phyloP scores from a whole-genome alignment of 192 early-diverging fungal species.

The Podila epicladia region DNA sequence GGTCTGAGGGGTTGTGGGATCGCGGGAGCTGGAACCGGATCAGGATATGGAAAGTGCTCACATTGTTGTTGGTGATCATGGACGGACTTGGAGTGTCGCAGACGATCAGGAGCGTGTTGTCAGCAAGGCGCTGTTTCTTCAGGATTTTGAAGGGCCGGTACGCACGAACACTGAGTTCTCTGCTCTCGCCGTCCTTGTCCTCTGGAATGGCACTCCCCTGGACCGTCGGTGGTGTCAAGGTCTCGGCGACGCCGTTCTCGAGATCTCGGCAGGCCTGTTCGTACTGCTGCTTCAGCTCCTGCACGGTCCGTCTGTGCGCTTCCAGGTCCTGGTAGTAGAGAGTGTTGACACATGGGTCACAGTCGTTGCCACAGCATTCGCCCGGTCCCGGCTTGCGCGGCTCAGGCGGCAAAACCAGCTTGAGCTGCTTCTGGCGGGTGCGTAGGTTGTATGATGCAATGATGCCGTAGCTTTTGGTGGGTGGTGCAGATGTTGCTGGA shows the following conservation, averaged over 20 bases:
- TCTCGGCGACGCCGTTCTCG: not conserved
- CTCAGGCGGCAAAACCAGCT: conserved; percentile 13
- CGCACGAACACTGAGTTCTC: conserved; percentile 20
- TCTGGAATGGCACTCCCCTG: not conserved
- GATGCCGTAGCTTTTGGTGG: conserved; percentile 13
- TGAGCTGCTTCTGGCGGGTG: conserved; percentile 19
- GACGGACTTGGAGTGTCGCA: conserved; percentile 28
- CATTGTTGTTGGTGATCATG: not conserved
- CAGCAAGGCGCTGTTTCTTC: conserved; percentile 17
- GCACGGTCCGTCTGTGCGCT: conserved; percentile 4
- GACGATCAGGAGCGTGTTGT: conserved; percentile 20
- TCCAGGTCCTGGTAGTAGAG: conserved; percentile 35
- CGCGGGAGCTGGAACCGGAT: conserved; percentile 23
- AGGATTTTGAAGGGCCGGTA: conserved; percentile 34
- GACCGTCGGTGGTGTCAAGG: too few species aligned
- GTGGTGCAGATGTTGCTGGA: not conserved
- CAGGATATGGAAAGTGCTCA: conserved; percentile 34
- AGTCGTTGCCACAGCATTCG: conserved; percentile 48
- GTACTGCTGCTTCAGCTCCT: conserved; percentile 11
- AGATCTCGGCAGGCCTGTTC: conserved; percentile 11
- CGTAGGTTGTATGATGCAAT: conserved; percentile 22
- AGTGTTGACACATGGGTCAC: conserved; percentile 42
- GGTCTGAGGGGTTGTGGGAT: not conserved
- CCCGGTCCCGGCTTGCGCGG: conserved; percentile 39
- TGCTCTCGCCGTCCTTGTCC: not conserved